Conservation (phyloP, 169 alveolate species). For the Plasmodium vivax region DNA sequence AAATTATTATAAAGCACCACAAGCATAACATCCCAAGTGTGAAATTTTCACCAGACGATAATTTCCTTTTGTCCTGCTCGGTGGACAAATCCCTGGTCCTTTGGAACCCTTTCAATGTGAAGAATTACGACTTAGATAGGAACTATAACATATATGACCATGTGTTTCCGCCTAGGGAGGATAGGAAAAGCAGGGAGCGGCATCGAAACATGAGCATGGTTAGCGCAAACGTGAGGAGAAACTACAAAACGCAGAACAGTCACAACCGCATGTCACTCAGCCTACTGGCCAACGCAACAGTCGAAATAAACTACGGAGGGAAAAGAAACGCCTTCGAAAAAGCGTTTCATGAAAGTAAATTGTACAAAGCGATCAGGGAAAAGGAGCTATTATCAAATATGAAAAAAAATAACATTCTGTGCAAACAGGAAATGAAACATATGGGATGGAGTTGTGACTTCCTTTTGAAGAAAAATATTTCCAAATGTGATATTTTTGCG, state of each 20-base stretch:
- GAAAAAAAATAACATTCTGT: constrained; percentile 24
- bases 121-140: constrained; percentile 27
- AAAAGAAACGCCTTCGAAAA: constrained; percentile 35
- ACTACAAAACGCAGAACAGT: neutral
- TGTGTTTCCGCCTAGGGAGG: constrained; percentile 6
- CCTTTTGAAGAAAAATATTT: constrained; percentile 44
- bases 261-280: neutral
- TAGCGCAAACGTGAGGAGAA: neutral
- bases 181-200: neutral
- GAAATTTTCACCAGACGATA: constrained; percentile 69
- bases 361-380: constrained; percentile 34
- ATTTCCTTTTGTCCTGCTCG: constrained; percentile 62
- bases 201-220: neutral
- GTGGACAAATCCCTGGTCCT: constrained; percentile 54
- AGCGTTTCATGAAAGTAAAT: constrained; percentile 22
- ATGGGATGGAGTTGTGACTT: constrained; percentile 75
- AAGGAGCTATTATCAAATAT: constrained; percentile 15
- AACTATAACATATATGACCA: constrained; percentile 52
- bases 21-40: constrained; percentile 64
- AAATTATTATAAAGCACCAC: constrained; percentile 38
- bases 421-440: constrained; percentile 35
- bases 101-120: constrained; percentile 46
- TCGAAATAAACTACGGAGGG: neutral
- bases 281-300: neutral
- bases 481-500: constrained; percentile 23